phyloP scores from a whole-genome alignment of 768 basidiomycete genomes.

The Leccinum rimulosum region DNA sequence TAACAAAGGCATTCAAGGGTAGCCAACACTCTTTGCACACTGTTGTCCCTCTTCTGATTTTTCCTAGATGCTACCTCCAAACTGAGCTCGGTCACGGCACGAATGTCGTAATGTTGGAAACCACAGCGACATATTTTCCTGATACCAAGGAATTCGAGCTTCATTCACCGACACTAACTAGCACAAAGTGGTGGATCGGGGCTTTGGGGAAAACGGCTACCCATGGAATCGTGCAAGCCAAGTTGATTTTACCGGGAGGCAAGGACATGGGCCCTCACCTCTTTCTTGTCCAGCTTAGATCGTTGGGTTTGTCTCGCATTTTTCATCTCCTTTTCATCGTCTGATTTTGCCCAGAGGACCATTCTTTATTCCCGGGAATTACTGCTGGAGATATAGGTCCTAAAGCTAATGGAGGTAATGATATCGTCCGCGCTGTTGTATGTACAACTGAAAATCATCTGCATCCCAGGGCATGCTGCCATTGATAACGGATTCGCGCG shows the following conservation, averaged over 20 bases:
- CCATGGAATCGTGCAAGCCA: constrained; percentile 75
- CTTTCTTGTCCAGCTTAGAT: constrained; percentile 70
- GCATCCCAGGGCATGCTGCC: constrained; percentile 44
- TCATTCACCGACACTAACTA: constrained; percentile 70
- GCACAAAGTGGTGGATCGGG: constrained; percentile 84
- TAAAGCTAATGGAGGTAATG: constrained; percentile 33
- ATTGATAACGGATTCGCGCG: constrained; percentile 69
- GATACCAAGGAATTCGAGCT: constrained; percentile 69
- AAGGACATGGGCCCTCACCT: constrained; percentile 69
- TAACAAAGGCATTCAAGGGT: constrained; percentile 58
- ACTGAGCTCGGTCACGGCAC: constrained; percentile 80
- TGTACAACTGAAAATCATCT: neutral
- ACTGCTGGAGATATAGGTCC: constrained; percentile 65
- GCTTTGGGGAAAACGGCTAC: constrained; percentile 69
- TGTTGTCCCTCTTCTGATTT: neutral
- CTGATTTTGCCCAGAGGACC: constrained; percentile 44
- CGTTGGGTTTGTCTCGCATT: constrained; percentile 42
- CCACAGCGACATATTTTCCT: constrained; percentile 73
- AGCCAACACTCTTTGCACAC: neutral
- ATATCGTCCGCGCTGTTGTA: neutral
- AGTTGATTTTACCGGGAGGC: constrained; percentile 60
- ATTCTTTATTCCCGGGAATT: constrained; percentile 58
- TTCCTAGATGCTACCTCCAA: constrained; percentile 62
- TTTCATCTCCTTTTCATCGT: neutral
- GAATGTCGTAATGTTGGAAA: constrained; percentile 67